Percentiles rank a stretch among this genome's conserved stretches.
Conservation (phyloP, 768 basidiomycete species). For the Brasilioporus rufonigricans region DNA sequence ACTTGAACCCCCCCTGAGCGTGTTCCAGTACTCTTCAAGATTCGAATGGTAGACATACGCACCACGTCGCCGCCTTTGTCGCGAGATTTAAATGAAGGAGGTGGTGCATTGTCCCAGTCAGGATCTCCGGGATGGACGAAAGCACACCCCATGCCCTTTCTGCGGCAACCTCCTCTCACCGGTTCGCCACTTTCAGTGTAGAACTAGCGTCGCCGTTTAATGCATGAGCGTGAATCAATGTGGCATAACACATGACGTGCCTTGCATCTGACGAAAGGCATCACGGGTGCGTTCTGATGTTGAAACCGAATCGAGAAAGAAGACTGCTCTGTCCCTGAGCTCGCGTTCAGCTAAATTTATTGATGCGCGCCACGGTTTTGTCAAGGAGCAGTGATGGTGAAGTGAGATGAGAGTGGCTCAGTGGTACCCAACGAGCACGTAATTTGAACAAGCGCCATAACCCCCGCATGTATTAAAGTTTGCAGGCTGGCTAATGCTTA, state of each 20-base stretch:
- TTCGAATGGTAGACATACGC: neutral
- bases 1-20: slow-evolving; percentile 8
- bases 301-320: neutral
- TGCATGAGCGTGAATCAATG: slow-evolving; percentile 1
- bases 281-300: slow-evolving; percentile 7
- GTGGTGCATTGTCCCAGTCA: slow-evolving; percentile 22
- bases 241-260: slow-evolving; percentile 18
- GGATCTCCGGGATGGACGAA: slow-evolving; percentile 33
- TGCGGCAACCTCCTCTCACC: slow-evolving; percentile 25
- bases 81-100: slow-evolving; percentile 3
- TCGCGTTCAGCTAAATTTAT: neutral
- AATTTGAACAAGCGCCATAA: neutral
- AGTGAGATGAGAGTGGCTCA: neutral
- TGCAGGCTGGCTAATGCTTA: neutral
- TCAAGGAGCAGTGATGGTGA: neutral
- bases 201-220: slow-evolving; percentile 16
- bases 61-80: slow-evolving; percentile 21
- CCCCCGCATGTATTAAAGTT: neutral
- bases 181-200: slow-evolving; percentile 33
- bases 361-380: neutral
- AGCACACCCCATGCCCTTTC: slow-evolving; percentile 18
- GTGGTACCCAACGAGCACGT: neutral
- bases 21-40: neutral
- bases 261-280: slow-evolving; percentile 25
- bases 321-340: neutral